Conservation (phyloP, 1,284 basidiomycete genomes). For the Marasmius tenuissimus region DNA sequence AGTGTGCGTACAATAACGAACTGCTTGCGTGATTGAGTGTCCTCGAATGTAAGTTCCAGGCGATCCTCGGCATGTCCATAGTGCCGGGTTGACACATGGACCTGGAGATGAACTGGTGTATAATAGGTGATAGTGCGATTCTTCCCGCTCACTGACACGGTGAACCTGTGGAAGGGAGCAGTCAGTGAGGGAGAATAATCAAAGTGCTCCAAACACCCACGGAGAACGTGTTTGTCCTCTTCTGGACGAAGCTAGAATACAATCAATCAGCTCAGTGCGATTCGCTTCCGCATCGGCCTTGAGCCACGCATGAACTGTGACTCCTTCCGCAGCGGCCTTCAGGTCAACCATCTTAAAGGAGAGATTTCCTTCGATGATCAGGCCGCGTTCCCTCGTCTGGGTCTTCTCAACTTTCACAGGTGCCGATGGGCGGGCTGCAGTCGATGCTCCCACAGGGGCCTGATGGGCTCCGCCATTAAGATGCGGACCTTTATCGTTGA, state of each 20-base stretch:
- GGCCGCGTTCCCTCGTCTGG: constrained; percentile 29
- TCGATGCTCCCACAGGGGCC: too few species aligned
- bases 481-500: too few species aligned
- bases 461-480: too few species aligned
- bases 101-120: constrained; percentile 24
- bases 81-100: constrained; percentile 37
- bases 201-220: background rate
- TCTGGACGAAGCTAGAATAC: constrained; percentile 33
- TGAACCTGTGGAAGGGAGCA: background rate
- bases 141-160: constrained; percentile 5
- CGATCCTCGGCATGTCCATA: constrained; percentile 48
- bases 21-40: constrained; percentile 31
- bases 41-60: constrained; percentile 40
- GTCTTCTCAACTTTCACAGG: too few species aligned
- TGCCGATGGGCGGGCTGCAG: too few species aligned
- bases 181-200: background rate
- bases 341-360: constrained; percentile 35
- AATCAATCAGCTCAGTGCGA: constrained; percentile 27
- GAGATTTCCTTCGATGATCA: constrained; percentile 26
- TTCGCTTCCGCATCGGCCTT: constrained; percentile 28
- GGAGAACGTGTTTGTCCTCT: constrained; percentile 3
- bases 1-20: constrained; percentile 46
- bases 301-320: constrained; percentile 20
- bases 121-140: constrained; percentile 24
- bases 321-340: constrained; percentile 23